Conservation (phyloP, 345 rosid genomes). For the Syzygium jambos region DNA sequence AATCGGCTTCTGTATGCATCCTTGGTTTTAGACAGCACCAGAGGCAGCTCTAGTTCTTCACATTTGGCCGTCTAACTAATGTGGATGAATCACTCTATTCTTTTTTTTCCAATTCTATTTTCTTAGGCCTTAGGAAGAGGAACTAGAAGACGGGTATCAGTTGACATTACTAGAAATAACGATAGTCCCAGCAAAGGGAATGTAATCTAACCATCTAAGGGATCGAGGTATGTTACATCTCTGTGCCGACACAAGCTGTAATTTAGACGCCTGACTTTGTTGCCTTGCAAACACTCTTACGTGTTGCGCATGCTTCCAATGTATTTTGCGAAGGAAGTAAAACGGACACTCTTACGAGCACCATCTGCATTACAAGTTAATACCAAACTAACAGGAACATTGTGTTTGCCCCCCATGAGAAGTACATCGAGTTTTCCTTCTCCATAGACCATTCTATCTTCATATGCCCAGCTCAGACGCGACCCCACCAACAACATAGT, state of each 20-base stretch:
- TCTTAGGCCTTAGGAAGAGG: background rate
- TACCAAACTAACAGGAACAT: background rate
- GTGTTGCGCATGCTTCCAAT: background rate
- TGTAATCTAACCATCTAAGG: background rate
- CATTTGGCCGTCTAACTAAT: background rate
- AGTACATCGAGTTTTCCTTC: background rate
- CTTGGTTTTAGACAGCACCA: conserved; percentile 9
- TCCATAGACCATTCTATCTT: background rate
- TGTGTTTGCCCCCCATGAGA: background rate
- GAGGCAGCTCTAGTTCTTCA: background rate
- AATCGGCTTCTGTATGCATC: conserved; percentile 33
- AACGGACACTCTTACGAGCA: background rate
- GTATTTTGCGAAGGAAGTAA: background rate
- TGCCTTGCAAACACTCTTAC: background rate
- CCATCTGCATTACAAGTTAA: background rate
- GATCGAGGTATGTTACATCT: background rate
- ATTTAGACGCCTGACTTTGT: background rate
- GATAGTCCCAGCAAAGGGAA: background rate
- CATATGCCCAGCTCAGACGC: background rate
- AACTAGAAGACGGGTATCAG: background rate
- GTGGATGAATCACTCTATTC: background rate
- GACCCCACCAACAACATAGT: background rate
- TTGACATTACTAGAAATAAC: background rate
- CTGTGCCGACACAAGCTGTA: background rate
- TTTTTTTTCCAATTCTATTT: too few relatives aligned